Evolutionary conservation across 768 basidiomycete genomes (phyloP).

Genomic region (Suillus hirtellus): DNA sequence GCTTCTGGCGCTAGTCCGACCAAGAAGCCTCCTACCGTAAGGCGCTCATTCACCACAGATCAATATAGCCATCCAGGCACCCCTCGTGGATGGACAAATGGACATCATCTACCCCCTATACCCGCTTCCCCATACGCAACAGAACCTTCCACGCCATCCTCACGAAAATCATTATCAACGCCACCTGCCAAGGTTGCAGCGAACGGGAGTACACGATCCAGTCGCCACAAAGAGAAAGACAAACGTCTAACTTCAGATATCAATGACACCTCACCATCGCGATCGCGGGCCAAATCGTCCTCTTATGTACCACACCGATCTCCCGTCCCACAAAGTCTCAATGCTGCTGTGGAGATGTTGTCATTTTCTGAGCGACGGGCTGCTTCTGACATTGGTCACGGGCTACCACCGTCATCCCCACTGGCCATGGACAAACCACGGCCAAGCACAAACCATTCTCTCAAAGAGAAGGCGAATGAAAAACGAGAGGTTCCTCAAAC

Average conservation of each 20-base stretch:
- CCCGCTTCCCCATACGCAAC: conserved; percentile 69
- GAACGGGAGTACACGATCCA: conserved; percentile 21
- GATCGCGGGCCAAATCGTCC: conserved; percentile 53
- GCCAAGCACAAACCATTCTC: conserved; percentile 29
- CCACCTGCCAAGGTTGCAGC: conserved; percentile 36
- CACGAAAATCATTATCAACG: conserved; percentile 44
- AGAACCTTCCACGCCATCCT: conserved; percentile 59
- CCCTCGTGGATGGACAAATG: conserved; percentile 37
- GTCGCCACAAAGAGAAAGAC: conserved; percentile 34
- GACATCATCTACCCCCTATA: conserved; percentile 58
- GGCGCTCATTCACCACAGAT: conserved; percentile 35
- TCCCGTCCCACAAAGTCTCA: conserved; percentile 67
- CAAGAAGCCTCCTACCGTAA: conserved; percentile 31
- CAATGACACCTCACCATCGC: conserved; percentile 43
- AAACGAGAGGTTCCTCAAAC: conserved; percentile 41
- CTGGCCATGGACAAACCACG: conserved; percentile 30
- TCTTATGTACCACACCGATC: conserved; percentile 55
- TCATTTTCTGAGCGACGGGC: conserved; percentile 33
- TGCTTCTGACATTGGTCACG: conserved; percentile 28
- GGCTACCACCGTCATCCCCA: conserved; percentile 19
- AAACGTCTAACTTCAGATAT: conserved; percentile 32
- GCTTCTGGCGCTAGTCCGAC: conserved; percentile 21
- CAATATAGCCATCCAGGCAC: conserved; percentile 26
- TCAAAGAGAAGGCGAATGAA: conserved; percentile 25
- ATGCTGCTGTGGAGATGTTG: conserved; percentile 70